Percentiles rank a stretch among this genome's conserved stretches.
These are phyloP conservation scores for Boletus bicolor DNA, from an alignment of 768 basidiomycete species.

Conservation along the genomic window DNA sequence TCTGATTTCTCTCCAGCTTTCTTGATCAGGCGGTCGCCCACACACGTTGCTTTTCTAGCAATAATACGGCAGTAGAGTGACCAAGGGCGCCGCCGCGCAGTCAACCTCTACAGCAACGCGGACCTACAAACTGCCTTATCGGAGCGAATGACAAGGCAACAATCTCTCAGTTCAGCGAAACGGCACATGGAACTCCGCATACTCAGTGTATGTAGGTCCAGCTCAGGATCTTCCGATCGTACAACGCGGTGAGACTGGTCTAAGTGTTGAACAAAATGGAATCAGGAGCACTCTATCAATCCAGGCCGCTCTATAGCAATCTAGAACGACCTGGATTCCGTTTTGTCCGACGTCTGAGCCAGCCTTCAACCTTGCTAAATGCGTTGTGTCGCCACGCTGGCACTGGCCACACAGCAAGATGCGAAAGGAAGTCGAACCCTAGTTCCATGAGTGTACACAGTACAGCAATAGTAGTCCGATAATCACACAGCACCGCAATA, in stretches of 20 bases:
- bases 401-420: slow-evolving; percentile 14
- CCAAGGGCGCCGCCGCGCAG: slow-evolving; percentile 3
- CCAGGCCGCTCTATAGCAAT: too few species aligned
- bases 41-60: background rate
- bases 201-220: background rate
- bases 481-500: background rate
- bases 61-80: background rate
- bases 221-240: background rate
- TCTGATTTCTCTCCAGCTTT: background rate
- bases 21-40: background rate
- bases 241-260: too few species aligned
- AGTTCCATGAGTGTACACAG: slow-evolving; percentile 3
- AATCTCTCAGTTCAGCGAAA: slow-evolving; percentile 7
- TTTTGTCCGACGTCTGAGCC: too few species aligned
- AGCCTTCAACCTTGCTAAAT: too few species aligned
- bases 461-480: background rate
- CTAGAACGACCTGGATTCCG: too few species aligned
- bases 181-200: background rate
- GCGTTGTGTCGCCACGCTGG: background rate
- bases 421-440: slow-evolving; percentile 1
- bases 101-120: slow-evolving; percentile 15
- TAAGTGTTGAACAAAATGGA: too few species aligned
- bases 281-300: too few species aligned
- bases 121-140: slow-evolving; percentile 18
- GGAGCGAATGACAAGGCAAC: background rate